Percentiles rank a stretch among this genome's conserved stretches.
These are phyloP conservation scores for Lepiota brunneoincarnata DNA, from an alignment of 768 basidiomycete genomes.

Conservation along the genomic window DNA sequence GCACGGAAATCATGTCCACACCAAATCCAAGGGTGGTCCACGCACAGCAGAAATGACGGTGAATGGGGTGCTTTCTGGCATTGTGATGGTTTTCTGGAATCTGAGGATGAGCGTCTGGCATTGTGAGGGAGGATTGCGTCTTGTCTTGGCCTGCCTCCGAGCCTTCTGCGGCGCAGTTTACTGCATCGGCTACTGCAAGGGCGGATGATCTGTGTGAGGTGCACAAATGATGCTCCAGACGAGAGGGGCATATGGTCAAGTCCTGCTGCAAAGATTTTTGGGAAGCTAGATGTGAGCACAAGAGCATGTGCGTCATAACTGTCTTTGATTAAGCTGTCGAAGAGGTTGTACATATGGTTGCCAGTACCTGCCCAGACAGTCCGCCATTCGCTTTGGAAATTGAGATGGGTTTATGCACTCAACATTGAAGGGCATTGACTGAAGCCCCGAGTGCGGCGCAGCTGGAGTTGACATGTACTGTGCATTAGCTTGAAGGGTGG, in stretches of 20 bases:
- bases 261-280: conserved; percentile 81
- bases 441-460: no score
- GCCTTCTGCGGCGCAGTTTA: conserved; percentile 20
- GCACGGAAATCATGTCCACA: conserved; percentile 69
- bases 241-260: conserved; percentile 59
- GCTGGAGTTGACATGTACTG: no score
- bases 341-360: conserved; percentile 58
- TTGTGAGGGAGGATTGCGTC: conserved; percentile 48
- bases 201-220: not conserved
- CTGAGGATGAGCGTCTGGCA: conserved; percentile 44
- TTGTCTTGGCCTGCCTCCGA: conserved; percentile 35
- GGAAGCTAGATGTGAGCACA: conserved; percentile 67
- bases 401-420: not conserved
- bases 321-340: conserved; percentile 52
- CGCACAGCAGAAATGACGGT: conserved; percentile 85
- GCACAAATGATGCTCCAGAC: not conserved
- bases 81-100: conserved; percentile 72
- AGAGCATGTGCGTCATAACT: conserved; percentile 60
- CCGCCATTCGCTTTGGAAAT: not conserved
- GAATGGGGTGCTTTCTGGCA: conserved; percentile 65
- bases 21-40: conserved; percentile 74
- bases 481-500: no score
- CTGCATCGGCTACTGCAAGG: conserved; percentile 29
- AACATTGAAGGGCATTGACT: not conserved
- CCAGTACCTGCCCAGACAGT: conserved; percentile 59